Conservation (phyloP, 1,139 yeast genomes). For the Debaryomycetaceae sp. region DNA sequence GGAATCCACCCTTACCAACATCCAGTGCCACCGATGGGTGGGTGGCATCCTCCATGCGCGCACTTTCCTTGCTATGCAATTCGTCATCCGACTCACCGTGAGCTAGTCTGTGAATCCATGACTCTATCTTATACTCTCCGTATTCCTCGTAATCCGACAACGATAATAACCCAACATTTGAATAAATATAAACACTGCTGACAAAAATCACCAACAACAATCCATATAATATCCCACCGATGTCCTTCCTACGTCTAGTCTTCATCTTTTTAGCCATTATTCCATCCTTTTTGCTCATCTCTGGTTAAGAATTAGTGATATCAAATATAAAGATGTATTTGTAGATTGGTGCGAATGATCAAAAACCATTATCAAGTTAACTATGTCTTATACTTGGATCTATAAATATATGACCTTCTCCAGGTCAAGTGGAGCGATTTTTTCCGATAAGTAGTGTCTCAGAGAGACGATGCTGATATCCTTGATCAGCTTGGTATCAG, state of each 20-base stretch:
- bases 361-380: too few species aligned
- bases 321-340: too few species aligned
- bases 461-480: conserved; percentile 30
- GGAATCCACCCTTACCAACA: conserved; percentile 15
- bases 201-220: not conserved
- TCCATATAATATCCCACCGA: not conserved
- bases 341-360: not conserved
- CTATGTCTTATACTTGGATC: not conserved
- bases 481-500: conserved; percentile 20
- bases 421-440: conserved; percentile 6
- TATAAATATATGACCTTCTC: conserved; percentile 8
- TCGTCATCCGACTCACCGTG: not conserved
- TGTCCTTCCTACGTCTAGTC: not conserved
- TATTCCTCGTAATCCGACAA: not conserved
- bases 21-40: not conserved
- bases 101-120: not conserved
- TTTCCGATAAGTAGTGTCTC: conserved; percentile 16
- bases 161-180: not conserved
- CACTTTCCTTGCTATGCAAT: not conserved
- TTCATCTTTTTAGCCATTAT: too few species aligned
- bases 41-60: not conserved
- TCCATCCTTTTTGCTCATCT: not conserved
- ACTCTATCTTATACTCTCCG: not conserved
- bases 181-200: not conserved
- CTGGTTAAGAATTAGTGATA: not conserved